Evolutionary conservation across 78 protist genomes (phyloP).

Genomic region (Pigoraptor vietnamica): DNA sequence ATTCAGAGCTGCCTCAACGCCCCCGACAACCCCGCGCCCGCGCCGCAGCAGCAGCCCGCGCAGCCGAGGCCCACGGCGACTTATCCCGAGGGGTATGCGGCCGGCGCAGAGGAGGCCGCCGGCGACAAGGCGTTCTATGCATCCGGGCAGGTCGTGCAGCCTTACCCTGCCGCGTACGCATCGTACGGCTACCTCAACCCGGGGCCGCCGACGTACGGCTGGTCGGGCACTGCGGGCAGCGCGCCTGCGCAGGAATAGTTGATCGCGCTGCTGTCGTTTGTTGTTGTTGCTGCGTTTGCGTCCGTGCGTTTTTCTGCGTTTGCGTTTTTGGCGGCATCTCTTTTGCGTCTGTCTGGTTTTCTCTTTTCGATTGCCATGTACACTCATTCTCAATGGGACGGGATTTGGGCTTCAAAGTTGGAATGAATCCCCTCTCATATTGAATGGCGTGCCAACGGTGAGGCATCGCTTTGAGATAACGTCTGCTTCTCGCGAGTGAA

Average conservation of each 20-base stretch:
- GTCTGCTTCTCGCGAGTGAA: no score
- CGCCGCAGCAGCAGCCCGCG: background rate
- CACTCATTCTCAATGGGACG: no score
- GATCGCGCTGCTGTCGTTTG: background rate
- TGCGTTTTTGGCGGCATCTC: background rate
- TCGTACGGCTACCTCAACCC: background rate
- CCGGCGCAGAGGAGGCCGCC: background rate
- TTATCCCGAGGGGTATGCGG: background rate
- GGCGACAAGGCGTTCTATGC: background rate
- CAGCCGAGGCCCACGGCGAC: background rate
- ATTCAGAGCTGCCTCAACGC: constrained; percentile 47
- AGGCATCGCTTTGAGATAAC: no score
- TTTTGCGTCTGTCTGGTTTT: background rate
- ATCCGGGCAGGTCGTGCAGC: background rate
- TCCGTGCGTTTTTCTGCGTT: background rate
- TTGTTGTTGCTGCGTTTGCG: background rate
- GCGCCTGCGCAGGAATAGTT: no score
- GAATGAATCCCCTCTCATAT: no score
- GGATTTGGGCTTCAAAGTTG: no score
- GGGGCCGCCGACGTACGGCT: background rate
- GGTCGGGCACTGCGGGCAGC: no score
- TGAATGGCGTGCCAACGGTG: no score
- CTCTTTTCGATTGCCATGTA: background rate
- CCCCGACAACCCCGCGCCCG: constrained; percentile 13
- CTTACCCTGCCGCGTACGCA: background rate